Conservation (phyloP, 331 rosid genomes). For the Quercus lobata region DNA sequence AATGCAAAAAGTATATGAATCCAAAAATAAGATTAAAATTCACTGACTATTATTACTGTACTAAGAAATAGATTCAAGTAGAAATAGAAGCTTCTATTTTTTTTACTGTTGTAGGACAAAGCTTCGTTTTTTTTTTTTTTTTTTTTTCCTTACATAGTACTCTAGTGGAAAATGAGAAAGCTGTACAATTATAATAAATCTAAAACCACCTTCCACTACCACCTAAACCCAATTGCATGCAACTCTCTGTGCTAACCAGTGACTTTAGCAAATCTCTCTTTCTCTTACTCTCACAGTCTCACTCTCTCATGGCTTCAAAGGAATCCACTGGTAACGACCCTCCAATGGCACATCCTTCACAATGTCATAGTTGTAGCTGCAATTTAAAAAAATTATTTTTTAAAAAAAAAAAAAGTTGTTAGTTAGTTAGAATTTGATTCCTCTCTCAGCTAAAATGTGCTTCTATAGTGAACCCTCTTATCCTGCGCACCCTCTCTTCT, state of each 20-base stretch:
- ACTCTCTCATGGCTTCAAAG: slow-evolving; percentile 49
- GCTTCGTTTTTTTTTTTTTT: not conserved
- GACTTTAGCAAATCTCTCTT: slow-evolving; percentile 30
- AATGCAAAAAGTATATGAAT: not conserved
- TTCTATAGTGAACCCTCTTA: slow-evolving; percentile 21
- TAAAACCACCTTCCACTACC: not conserved
- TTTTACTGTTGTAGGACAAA: not conserved
- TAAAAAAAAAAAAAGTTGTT: slow-evolving; percentile 29
- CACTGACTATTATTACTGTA: no score
- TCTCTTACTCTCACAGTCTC: slow-evolving; percentile 4
- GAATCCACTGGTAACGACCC: slow-evolving; percentile 91
- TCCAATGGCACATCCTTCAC: slow-evolving; percentile 77
- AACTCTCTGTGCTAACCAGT: slow-evolving; percentile 31
- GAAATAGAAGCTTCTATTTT: not conserved
- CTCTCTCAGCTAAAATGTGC: slow-evolving; percentile 36
- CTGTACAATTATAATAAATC: slow-evolving; percentile 33
- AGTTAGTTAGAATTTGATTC: slow-evolving; percentile 55
- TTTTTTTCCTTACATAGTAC: no score
- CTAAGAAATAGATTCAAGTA: no score
- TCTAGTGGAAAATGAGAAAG: slow-evolving; percentile 16
- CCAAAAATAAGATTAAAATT: not conserved
- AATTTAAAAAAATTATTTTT: not conserved
- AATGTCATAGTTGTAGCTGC: slow-evolving; percentile 95
- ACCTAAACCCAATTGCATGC: slow-evolving; percentile 20
- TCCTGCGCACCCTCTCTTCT: slow-evolving; percentile 13